Conservation (phyloP, 805 yeast genomes). For the Metschnikowia aberdeeniae region DNA sequence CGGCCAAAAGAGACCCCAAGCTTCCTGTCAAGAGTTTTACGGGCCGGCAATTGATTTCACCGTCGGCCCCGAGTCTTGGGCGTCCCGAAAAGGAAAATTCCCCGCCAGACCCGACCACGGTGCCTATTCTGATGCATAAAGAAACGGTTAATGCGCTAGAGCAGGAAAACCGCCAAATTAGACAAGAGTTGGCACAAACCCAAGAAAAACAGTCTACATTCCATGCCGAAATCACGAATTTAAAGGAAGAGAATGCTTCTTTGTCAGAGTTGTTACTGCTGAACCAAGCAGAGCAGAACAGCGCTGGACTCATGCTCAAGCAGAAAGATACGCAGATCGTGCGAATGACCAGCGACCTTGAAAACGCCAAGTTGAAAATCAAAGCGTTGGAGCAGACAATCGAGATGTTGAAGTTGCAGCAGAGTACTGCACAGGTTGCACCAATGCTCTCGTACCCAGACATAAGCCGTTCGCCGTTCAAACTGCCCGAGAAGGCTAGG, state of each 20-base stretch:
- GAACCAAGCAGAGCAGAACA: slow-evolving; percentile 35
- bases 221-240: slow-evolving; percentile 22
- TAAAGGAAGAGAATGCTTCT: slow-evolving; percentile 26
- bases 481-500: slow-evolving; percentile 12
- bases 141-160: slow-evolving; percentile 41
- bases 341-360: slow-evolving; percentile 59
- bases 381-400: slow-evolving; percentile 49
- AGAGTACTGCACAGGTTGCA: slow-evolving; percentile 14
- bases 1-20: slow-evolving; percentile 30
- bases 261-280: slow-evolving; percentile 7
- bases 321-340: slow-evolving; percentile 67
- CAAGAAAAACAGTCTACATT: slow-evolving; percentile 21
- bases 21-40: slow-evolving; percentile 35
- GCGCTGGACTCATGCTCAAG: slow-evolving; percentile 48
- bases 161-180: slow-evolving; percentile 50
- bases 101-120: neutral
- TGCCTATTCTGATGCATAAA: neutral
- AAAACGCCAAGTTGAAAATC: slow-evolving; percentile 49
- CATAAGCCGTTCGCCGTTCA: slow-evolving; percentile 12
- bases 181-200: slow-evolving; percentile 18
- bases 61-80: slow-evolving; percentile 8
- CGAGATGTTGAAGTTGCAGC: slow-evolving; percentile 26
- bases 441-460: slow-evolving; percentile 4
- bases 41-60: slow-evolving; percentile 37
- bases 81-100: slow-evolving; percentile 4